Evolutionary conservation across 2,329 filamentous ascomycete genomes (phyloP).

Genomic region (Drechslerella stenobrocha): DNA sequence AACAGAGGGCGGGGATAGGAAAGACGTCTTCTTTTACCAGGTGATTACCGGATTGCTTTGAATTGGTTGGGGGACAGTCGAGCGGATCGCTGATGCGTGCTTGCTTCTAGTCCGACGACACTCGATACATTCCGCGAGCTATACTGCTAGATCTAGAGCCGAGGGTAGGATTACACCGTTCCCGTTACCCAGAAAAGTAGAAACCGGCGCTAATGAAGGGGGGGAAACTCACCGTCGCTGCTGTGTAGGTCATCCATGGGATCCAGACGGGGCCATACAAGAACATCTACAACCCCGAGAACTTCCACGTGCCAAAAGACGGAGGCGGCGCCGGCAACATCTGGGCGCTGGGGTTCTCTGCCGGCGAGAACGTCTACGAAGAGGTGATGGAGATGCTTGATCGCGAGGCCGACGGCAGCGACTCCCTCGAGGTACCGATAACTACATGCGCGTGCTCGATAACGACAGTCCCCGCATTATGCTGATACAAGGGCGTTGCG

Average conservation of each 20-base stretch:
- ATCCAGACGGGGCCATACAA: slow-evolving; percentile 94
- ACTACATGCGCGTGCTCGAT: no score
- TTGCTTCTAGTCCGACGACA: slow-evolving; percentile 78
- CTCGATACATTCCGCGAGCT: slow-evolving; percentile 92
- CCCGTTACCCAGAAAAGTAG: no score
- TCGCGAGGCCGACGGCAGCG: slow-evolving; percentile 94
- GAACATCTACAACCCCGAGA: slow-evolving; percentile 99
- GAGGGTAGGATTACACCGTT: no score
- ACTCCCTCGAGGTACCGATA: slow-evolving; percentile 94
- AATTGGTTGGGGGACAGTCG: not conserved
- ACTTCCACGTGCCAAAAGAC: slow-evolving; percentile 95
- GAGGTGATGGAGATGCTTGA: slow-evolving; percentile 99
- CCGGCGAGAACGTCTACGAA: slow-evolving; percentile 78
- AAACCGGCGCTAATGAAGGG: no score
- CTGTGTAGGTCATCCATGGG: slow-evolving; percentile 72
- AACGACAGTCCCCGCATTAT: no score
- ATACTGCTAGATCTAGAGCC: slow-evolving; percentile 96
- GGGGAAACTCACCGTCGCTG: no score
- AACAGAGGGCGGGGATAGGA: slow-evolving; percentile 94
- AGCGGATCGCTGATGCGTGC: slow-evolving; percentile 3
- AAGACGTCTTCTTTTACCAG: slow-evolving; percentile 99
- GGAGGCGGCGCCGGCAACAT: slow-evolving; percentile 95
- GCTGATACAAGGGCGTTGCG: not conserved
- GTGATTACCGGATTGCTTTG: slow-evolving; percentile 53
- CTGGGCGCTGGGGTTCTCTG: slow-evolving; percentile 95